Evolutionary conservation across 441 rosid genomes (phyloP).

Genomic region (Corymbia calophylla): DNA sequence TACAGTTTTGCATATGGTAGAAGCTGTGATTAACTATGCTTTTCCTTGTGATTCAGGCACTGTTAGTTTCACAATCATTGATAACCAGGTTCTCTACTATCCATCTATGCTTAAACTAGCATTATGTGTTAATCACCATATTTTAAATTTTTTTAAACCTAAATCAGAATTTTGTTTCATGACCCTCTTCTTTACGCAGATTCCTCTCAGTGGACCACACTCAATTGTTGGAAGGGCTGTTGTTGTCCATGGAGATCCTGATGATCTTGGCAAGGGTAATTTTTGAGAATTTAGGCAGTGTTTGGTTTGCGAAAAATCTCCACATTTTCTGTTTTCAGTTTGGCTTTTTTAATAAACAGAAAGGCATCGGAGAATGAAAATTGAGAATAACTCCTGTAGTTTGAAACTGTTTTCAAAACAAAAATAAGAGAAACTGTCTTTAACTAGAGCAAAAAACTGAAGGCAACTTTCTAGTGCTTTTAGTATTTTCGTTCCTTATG

Average conservation of each 20-base stretch:
- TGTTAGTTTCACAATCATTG: slow-evolving; percentile 51
- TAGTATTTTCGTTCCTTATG: background rate
- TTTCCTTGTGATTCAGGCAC: slow-evolving; percentile 37
- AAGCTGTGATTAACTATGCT: background rate
- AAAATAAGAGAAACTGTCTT: background rate
- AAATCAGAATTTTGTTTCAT: background rate
- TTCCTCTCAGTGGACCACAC: slow-evolving; percentile 6
- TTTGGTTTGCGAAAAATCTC: background rate
- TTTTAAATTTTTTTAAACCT: background rate
- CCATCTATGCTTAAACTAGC: background rate
- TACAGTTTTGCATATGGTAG: background rate
- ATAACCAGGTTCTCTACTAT: slow-evolving; percentile 15
- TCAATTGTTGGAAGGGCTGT: slow-evolving; percentile 11
- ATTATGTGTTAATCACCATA: background rate
- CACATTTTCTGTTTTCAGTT: background rate
- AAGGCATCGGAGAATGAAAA: background rate
- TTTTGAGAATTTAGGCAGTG: background rate
- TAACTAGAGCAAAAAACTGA: background rate
- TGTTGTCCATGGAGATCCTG: slow-evolving; percentile 3
- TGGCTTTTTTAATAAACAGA: background rate
- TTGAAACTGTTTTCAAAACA: background rate
- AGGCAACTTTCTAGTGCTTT: background rate
- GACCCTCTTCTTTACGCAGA: background rate
- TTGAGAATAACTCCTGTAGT: background rate
- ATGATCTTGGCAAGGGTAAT: slow-evolving; percentile 13